Evolutionary conservation across 2,329 filamentous ascomycete genomes (phyloP).

Genomic region (Apiospora kogelbergensis): DNA sequence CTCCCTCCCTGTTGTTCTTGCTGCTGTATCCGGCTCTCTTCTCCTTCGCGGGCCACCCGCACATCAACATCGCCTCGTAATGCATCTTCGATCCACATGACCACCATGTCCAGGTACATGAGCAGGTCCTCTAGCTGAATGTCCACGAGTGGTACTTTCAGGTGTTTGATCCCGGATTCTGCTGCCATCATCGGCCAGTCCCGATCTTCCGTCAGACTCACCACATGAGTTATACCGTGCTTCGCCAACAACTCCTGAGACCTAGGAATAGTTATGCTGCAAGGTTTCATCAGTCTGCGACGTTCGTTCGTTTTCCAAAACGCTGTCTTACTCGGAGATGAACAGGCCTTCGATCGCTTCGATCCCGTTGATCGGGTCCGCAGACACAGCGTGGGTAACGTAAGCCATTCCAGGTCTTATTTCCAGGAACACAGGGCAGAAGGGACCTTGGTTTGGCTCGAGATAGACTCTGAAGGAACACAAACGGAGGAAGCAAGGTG

Average conservation of each 20-base stretch:
- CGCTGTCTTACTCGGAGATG: neutral
- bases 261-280: neutral
- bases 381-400: neutral
- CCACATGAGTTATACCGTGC: neutral
- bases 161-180: neutral
- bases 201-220: neutral
- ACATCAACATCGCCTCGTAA: neutral
- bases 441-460: neutral
- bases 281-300: neutral
- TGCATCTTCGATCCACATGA: neutral
- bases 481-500: neutral
- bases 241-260: neutral
- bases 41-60: neutral
- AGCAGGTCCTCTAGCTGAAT: conserved; percentile 1
- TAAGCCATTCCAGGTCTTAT: neutral
- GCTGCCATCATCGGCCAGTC: neutral
- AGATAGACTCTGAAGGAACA: too few relatives aligned
- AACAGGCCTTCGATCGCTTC: neutral
- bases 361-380: neutral
- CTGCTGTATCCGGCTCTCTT: neutral
- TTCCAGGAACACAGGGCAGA: neutral
- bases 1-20: neutral
- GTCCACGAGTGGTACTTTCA: neutral
- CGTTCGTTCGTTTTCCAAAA: too few relatives aligned
- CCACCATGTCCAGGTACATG: neutral